Percentiles rank a stretch among this genome's conserved stretches.
Conservation (phyloP, 306 rosid genomes). For the Sphenostylis stenocarpa region DNA sequence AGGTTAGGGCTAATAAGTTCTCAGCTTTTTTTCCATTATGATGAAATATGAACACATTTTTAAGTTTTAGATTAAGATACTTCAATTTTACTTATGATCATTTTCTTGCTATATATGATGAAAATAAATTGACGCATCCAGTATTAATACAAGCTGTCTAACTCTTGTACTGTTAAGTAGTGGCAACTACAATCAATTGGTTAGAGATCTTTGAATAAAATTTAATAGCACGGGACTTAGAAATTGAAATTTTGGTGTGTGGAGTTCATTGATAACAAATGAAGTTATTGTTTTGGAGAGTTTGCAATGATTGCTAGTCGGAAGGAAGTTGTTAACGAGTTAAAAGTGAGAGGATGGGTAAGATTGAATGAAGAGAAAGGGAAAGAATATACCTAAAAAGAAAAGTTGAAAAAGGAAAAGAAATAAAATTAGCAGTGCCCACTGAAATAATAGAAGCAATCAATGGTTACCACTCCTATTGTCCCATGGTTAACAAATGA, state of each 20-base stretch:
- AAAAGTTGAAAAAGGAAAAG: background rate
- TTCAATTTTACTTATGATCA: background rate
- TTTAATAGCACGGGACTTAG: background rate
- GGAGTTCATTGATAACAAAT: background rate
- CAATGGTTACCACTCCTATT: background rate
- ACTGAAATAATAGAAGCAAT: background rate
- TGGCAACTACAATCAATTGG: background rate
- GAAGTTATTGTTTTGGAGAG: background rate
- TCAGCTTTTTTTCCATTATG: background rate
- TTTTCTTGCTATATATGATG: background rate
- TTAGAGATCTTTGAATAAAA: background rate
- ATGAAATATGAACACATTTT: background rate
- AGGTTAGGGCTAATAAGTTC: constrained; percentile 53
- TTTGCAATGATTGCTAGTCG: background rate
- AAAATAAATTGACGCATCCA: background rate
- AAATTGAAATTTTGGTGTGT: background rate
- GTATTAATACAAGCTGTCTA: background rate
- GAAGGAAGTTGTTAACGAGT: background rate
- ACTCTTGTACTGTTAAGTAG: background rate
- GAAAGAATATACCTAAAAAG: background rate
- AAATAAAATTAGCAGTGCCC: background rate
- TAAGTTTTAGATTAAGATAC: constrained; percentile 3
- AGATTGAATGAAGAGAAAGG: background rate
- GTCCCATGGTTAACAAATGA: background rate
- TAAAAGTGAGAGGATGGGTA: background rate